phyloP scores from a whole-genome alignment of 2,329 filamentous ascomycete species.

The Colletotrichum salicis region DNA sequence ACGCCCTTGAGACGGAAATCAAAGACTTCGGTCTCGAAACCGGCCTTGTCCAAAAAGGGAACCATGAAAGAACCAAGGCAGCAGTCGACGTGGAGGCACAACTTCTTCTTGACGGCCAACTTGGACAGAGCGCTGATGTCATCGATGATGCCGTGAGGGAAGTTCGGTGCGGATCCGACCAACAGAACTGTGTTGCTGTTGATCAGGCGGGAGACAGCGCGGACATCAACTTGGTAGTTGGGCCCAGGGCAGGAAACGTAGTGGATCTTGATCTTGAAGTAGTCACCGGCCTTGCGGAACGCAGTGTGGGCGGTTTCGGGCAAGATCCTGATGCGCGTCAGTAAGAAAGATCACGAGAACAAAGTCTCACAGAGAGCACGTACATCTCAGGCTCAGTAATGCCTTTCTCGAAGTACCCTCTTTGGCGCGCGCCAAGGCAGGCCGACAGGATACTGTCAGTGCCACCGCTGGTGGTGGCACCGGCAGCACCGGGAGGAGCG shows the following conservation, averaged over 20 bases:
- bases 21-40: constrained; percentile 87
- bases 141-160: constrained; percentile 97
- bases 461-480: constrained; percentile 90
- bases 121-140: constrained; percentile 88
- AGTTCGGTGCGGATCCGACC: constrained; percentile 95
- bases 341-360: neutral
- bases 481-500: constrained; percentile 84
- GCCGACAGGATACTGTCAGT: constrained; percentile 98
- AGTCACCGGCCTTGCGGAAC: constrained; percentile 93
- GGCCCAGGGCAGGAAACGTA: constrained; percentile 88
- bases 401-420: constrained; percentile 84
- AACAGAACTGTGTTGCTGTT: constrained; percentile 95
- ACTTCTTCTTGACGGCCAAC: constrained; percentile 79
- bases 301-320: constrained; percentile 95
- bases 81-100: constrained; percentile 96
- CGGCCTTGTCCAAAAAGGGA: constrained; percentile 91
- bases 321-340: constrained; percentile 74
- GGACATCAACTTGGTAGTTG: constrained; percentile 83
- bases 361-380: constrained; percentile 43
- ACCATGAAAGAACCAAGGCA: constrained; percentile 96
- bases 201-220: constrained; percentile 82
- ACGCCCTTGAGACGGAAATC: constrained; percentile 96
- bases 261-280: constrained; percentile 97
- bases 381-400: constrained; percentile 96
- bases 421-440: constrained; percentile 88